Evolutionary conservation across 2,329 filamentous ascomycete genomes (phyloP), one percentile per base, ranked within the genome.

Genomic region (Lecanosticta acicola): DNA sequence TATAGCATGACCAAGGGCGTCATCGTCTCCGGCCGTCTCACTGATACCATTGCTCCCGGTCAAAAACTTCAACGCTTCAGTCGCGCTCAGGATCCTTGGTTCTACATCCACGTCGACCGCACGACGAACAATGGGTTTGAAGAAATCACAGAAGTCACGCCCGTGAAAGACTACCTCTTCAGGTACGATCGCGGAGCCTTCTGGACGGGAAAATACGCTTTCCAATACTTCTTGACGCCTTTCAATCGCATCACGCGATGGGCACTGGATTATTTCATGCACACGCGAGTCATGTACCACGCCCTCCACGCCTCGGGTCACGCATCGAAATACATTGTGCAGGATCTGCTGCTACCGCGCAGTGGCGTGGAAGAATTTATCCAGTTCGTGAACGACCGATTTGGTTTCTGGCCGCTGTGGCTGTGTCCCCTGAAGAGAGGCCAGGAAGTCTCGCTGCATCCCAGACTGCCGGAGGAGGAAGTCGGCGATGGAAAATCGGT

Each of bases 21-120:
- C 10, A 66, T 74, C 32, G 59, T 73, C 21, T 71, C 68, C 2
- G 71, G 71, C 10, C 61, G 65, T 41, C 46, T 56, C 16, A 46
- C 39, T 5, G 40, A 52, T 32, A 29, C 39, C 0, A 49, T 72
- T 0, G 72, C 72, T 0, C 44, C 59, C 4, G 56, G 52, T 7
- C 51, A 43, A 10, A 57, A 61, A 19, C 14, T 67, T 1, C 63
- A 67, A 43, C 58, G 58, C 0, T 84, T 87, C 62, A 76, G 75
- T n/a, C 69, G 75, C 9, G 68, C 76, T 0, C 64, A 62, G 3
- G 84, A 89, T 53, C 79, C 81, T 0, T 89, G 84, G 85, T 87
- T 86, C 59, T 88, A 87, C 49, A 68, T 87, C 2, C 83, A 85
- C 53, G 83, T 77, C 1, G 66, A 78, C 52, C 45, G 57, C n/a